These are phyloP conservation scores for Coemansia sp. DNA, from an alignment of 192 early-diverging fungal species.

Conservation along the genomic window DNA sequence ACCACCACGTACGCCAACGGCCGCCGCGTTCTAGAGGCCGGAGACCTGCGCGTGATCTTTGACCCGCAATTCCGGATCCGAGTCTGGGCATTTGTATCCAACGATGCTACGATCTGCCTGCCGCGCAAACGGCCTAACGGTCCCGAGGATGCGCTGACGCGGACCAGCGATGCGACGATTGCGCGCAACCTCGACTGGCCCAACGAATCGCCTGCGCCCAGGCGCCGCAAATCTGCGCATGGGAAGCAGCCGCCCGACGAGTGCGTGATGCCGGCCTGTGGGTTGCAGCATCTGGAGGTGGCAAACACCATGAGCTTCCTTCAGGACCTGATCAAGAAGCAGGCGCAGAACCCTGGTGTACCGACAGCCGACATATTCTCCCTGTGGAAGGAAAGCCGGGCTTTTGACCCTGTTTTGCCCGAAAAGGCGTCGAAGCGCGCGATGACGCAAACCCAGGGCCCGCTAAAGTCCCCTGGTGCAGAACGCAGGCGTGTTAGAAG, in stretches of 20 bases:
- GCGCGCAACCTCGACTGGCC: conserved; percentile 52
- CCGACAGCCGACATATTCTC: conserved; percentile 10
- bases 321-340: conserved; percentile 23
- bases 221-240: conserved; percentile 46
- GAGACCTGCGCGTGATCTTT: conserved; percentile 41
- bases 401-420: conserved; percentile 6
- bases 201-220: conserved; percentile 9
- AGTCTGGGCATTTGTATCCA: conserved; percentile 39
- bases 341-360: conserved; percentile 11
- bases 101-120: conserved; percentile 28
- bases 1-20: conserved; percentile 36
- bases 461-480: background rate
- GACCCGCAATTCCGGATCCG: conserved; percentile 33
- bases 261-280: conserved; percentile 31
- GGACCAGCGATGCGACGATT: conserved; percentile 38
- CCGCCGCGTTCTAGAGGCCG: conserved; percentile 47
- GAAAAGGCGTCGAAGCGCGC: background rate
- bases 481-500: conserved; percentile 19
- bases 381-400: conserved; percentile 15
- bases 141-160: conserved; percentile 30
- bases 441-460: background rate
- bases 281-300: conserved; percentile 43
- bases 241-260: conserved; percentile 46
- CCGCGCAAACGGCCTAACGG: conserved; percentile 37
- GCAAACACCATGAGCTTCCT: conserved; percentile 33